A percentile compares a stretch with the other conserved stretches of the same genome.
phyloP scores from a whole-genome alignment of 2,329 filamentous ascomycete species.

The Proliferodiscus dingleyae region DNA sequence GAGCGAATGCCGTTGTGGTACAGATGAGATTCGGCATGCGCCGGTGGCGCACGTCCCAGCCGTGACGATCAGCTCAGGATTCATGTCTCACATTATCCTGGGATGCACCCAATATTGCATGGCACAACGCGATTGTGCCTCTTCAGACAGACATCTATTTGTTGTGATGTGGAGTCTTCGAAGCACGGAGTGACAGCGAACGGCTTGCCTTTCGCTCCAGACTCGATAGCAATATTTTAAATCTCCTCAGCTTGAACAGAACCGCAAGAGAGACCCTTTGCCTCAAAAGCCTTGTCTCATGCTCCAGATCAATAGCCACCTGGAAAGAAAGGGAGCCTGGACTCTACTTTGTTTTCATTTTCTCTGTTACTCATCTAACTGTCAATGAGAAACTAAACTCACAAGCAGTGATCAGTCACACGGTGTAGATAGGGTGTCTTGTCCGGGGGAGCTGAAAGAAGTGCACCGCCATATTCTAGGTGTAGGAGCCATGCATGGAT shows the following conservation, averaged over 20 bases:
- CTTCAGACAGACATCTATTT: slow-evolving; percentile 1
- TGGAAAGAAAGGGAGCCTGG: too few species aligned
- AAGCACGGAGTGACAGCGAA: too few species aligned
- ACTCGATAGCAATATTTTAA: neutral
- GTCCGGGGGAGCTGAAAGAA: too few species aligned
- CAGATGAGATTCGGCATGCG: neutral
- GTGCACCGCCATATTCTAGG: too few species aligned
- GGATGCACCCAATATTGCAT: neutral
- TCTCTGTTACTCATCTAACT: too few species aligned
- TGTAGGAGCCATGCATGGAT: neutral
- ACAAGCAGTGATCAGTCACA: too few species aligned
- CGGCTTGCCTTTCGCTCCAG: neutral
- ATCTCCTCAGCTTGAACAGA: neutral
- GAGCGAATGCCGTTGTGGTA: slow-evolving; percentile 3
- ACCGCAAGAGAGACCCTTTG: neutral
- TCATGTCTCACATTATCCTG: neutral
- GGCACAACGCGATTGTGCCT: neutral
- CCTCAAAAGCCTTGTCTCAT: neutral
- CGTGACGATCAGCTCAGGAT: slow-evolving; percentile 1
- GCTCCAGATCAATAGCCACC: neutral
- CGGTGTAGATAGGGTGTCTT: too few species aligned
- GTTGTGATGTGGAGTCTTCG: too few species aligned
- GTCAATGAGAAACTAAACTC: too few species aligned
- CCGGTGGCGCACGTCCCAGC: neutral
- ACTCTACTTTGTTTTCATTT: neutral